Conservation (phyloP, 2,329 filamentous ascomycete genomes). For the Fusarium oligoseptatum region DNA sequence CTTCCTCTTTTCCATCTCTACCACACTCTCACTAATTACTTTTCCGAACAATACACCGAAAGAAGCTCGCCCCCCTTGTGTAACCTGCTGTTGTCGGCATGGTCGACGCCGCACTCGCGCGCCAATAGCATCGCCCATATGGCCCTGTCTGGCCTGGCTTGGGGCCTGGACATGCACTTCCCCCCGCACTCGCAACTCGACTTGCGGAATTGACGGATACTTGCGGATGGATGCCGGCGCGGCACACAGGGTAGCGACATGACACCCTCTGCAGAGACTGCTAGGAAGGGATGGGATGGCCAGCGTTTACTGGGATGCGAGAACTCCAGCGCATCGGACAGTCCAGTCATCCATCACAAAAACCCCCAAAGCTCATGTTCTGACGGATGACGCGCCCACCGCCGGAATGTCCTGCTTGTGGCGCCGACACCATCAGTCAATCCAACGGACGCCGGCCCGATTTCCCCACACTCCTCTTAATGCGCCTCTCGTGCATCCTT, state of each 20-base stretch:
- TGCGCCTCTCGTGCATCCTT: slow-evolving; percentile 26
- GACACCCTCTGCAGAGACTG: not conserved
- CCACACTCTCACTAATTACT: not conserved
- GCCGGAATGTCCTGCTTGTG: slow-evolving; percentile 42
- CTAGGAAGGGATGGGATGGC: not conserved
- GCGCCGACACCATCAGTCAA: slow-evolving; percentile 38
- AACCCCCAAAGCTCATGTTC: slow-evolving; percentile 20
- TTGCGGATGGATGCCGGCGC: not conserved
- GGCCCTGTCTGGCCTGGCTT: slow-evolving; percentile 8
- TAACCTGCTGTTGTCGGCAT: slow-evolving; percentile 35
- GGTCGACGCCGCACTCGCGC: slow-evolving; percentile 32
- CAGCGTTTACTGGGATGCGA: not conserved
- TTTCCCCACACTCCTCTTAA: slow-evolving; percentile 45
- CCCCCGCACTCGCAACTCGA: slow-evolving; percentile 13
- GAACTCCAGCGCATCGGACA: not conserved
- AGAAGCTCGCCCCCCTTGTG: slow-evolving; percentile 16
- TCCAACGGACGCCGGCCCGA: slow-evolving; percentile 43
- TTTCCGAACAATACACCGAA: not conserved
- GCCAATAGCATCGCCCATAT: slow-evolving; percentile 25
- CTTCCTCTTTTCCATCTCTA: slow-evolving; percentile 6
- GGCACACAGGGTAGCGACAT: slow-evolving; percentile 1
- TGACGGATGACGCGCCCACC: slow-evolving; percentile 27
- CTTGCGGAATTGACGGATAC: slow-evolving; percentile 6
- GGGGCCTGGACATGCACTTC: slow-evolving; percentile 4
- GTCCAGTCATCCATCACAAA: slow-evolving; percentile 19